phyloP scores from a whole-genome alignment of 208 protist species.

The Acanthamoeba culbertsoni region DNA sequence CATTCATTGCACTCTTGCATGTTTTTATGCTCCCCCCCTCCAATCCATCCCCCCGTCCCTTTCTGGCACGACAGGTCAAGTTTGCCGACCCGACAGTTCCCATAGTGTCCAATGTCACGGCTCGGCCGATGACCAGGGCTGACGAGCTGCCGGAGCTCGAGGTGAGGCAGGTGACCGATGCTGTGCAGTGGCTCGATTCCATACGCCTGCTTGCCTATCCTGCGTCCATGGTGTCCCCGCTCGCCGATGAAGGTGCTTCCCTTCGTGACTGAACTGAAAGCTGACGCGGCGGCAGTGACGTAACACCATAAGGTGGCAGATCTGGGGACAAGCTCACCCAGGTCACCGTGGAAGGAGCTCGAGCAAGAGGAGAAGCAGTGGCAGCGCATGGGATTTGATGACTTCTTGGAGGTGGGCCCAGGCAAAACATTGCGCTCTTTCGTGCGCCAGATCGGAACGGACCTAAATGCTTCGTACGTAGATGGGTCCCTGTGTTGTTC shows the following conservation, averaged over 20 bases:
- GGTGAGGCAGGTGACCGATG: slow-evolving; percentile 21
- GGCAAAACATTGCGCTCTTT: slow-evolving; percentile 31
- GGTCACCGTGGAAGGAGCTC: background rate
- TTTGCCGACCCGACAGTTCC: background rate
- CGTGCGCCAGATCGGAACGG: background rate
- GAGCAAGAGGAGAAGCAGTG: slow-evolving; percentile 28
- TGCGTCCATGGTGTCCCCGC: background rate
- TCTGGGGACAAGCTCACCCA: background rate
- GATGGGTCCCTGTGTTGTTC: background rate
- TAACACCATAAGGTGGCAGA: background rate
- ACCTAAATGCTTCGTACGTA: background rate
- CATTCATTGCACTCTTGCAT: background rate
- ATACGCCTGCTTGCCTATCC: slow-evolving; percentile 20
- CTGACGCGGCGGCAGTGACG: background rate
- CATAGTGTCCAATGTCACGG: slow-evolving; percentile 30
- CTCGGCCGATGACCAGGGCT: background rate
- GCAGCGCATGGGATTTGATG: background rate
- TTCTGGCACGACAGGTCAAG: background rate
- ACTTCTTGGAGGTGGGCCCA: slow-evolving; percentile 44
- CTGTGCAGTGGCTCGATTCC: slow-evolving; percentile 34
- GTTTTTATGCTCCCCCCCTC: background rate
- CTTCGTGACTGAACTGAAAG: background rate
- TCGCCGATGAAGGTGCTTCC: background rate
- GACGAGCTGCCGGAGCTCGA: background rate
- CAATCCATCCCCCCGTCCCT: background rate